Evolutionary conservation across 495 filamentous ascomycete genomes (phyloP).

Genomic region (Amphirosellinia nigrospora): DNA sequence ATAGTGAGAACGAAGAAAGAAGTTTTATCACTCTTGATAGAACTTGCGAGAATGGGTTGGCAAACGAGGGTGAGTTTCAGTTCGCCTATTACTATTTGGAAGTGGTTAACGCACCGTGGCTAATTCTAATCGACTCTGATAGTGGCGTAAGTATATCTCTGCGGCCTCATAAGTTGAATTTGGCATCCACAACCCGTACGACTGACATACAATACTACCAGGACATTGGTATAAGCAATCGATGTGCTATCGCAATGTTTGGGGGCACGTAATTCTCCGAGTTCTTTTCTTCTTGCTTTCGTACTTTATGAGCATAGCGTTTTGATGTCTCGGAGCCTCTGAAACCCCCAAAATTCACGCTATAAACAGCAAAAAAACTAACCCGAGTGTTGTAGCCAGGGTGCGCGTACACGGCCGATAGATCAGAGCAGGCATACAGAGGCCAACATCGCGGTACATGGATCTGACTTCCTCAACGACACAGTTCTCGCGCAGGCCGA

Average conservation of each 20-base stretch:
- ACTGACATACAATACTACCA: neutral
- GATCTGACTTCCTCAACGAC: neutral
- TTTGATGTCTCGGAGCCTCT: neutral
- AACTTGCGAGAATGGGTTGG: neutral
- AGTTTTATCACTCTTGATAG: neutral
- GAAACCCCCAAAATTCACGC: too few species aligned
- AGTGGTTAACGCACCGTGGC: neutral
- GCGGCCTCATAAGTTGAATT: neutral
- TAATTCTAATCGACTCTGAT: neutral
- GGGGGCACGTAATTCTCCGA: too few species aligned
- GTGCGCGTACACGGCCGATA: too few species aligned
- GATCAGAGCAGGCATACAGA: neutral
- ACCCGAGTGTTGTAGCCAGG: too few species aligned
- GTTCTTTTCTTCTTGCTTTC: too few species aligned
- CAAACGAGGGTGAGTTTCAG: neutral
- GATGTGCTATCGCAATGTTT: too few species aligned
- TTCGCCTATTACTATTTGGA: neutral
- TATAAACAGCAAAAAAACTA: too few species aligned
- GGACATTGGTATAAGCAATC: too few species aligned
- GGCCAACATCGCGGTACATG: neutral
- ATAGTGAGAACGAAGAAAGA: neutral
- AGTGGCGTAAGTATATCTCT: conserved; percentile 11
- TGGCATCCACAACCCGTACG: neutral
- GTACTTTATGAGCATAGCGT: too few species aligned
- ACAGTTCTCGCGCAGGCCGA: neutral